Evolutionary conservation across 2,329 filamentous ascomycete species (phyloP).

Genomic region (Diplodia seriata): DNA sequence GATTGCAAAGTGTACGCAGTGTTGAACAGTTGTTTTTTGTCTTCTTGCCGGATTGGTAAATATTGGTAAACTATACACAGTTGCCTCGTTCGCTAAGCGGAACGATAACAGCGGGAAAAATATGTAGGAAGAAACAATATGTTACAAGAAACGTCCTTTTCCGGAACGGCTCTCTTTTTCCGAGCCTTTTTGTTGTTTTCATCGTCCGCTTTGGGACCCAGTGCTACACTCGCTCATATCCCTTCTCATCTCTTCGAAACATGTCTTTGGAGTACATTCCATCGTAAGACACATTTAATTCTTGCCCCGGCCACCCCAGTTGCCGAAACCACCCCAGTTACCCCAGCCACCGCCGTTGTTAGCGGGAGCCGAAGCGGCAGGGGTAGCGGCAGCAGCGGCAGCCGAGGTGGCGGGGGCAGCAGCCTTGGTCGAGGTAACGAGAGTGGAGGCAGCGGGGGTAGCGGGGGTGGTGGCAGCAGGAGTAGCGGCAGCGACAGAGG

Average conservation of each 20-base stretch:
- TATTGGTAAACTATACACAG: neutral
- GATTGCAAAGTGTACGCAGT: neutral
- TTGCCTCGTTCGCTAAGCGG: neutral
- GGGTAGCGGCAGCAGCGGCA: neutral
- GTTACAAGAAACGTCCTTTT: neutral
- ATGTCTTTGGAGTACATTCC: neutral
- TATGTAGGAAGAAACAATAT: constrained; percentile 3
- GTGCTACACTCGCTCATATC: neutral
- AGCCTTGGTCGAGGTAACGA: constrained; percentile 17
- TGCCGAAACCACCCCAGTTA: constrained; percentile 14
- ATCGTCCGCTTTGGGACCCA: neutral
- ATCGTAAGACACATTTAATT: neutral
- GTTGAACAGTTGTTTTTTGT: neutral
- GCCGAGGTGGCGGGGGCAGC: constrained; percentile 3
- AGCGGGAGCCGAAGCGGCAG: neutral
- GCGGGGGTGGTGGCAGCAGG: neutral
- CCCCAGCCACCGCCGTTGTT: neutral
- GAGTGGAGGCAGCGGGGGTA: constrained; percentile 15
- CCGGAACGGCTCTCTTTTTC: neutral
- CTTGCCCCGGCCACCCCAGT: constrained; percentile 5
- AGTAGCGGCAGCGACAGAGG: neutral
- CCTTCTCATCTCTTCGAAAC: neutral
- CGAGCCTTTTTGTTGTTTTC: neutral
- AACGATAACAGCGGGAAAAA: neutral
- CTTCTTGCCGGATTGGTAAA: neutral